phyloP scores from a whole-genome alignment of 768 basidiomycete genomes.

The Suillus bovinus region DNA sequence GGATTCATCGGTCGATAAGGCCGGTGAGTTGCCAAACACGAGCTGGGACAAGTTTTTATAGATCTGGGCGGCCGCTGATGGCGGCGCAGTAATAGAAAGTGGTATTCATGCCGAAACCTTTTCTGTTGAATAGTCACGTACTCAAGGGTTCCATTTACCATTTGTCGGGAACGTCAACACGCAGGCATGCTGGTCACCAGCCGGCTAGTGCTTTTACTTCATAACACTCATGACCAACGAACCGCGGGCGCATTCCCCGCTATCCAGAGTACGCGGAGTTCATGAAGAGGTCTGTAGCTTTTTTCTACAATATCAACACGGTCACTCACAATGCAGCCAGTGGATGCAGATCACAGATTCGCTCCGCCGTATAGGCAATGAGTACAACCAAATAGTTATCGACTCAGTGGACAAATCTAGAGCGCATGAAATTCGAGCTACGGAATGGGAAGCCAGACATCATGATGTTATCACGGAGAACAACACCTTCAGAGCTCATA shows the following conservation, averaged over 20 bases:
- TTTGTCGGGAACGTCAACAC: neutral
- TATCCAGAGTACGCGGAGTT: constrained; percentile 21
- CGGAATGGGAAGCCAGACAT: constrained; percentile 39
- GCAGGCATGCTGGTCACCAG: neutral
- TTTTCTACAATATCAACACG: neutral
- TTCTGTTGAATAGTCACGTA: neutral
- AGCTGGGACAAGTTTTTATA: constrained; percentile 6
- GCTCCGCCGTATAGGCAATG: constrained; percentile 31
- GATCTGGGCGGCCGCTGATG: neutral
- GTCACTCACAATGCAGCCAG: constrained; percentile 7
- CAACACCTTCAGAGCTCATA: constrained; percentile 33
- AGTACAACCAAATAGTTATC: constrained; percentile 25
- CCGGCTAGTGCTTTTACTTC: neutral
- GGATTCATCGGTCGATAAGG: constrained; percentile 29
- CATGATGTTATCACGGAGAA: constrained; percentile 25
- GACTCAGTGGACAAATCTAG: constrained; percentile 25
- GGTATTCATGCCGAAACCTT: neutral
- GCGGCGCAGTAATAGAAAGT: neutral
- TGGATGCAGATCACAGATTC: constrained; percentile 28
- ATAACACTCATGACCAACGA: neutral
- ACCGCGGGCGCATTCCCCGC: constrained; percentile 17
- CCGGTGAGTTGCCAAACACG: neutral
- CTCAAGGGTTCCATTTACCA: neutral
- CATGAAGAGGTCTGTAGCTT: constrained; percentile 27
- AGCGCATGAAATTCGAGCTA: constrained; percentile 27